Evolutionary conservation across 345 rosid genomes (phyloP), one percentile per base, ranked within the genome.

Genomic region (Cardamine occulta): DNA sequence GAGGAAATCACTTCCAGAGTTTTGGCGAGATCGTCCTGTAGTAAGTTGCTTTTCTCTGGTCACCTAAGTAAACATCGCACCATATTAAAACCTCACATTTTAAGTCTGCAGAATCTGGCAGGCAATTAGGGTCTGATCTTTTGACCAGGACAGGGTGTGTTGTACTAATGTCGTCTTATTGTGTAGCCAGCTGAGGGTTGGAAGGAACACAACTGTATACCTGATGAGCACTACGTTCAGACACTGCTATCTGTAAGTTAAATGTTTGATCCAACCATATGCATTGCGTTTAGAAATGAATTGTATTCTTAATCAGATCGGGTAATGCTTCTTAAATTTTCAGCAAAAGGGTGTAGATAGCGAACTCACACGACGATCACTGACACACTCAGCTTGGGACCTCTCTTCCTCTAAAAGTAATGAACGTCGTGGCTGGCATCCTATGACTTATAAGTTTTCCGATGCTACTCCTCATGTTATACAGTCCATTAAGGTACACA

Each of bases 211-310:
- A 91, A 93, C 78, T 93, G 98, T 68, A 93, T 93, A 81, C 97
- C 98, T 7, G 98, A 91, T 86, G 98, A 93, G 81, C 98, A 93
- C 82, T 91, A 91, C 56, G 98, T 93, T 63, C 98, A 88, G 87
- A 93, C 98, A 58, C 80, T 91, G 76, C 76, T 93, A 65, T 88
- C 97, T 63, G 98, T 93, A 89, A 87, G 97, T 74, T 80, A 6
- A 28, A 54, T 8, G 29, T 68, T 54, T 44, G 37, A 79, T 67
- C 74, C 19, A 73, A 42, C 42, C 62, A n/a, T 49, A 32, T 40
- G 35, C 44, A 49, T 29, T 21, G 19, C 24, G 3, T 12, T 52
- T 15, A 17, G 29, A 63, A 63, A 4, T 23, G 29, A 47, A 8
- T 7, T 19, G 57, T 68, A 51, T 47, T 10, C 2, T 6, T 53